Conservation (phyloP, 1,284 basidiomycete genomes). For the Moniliophthora roreri region DNA sequence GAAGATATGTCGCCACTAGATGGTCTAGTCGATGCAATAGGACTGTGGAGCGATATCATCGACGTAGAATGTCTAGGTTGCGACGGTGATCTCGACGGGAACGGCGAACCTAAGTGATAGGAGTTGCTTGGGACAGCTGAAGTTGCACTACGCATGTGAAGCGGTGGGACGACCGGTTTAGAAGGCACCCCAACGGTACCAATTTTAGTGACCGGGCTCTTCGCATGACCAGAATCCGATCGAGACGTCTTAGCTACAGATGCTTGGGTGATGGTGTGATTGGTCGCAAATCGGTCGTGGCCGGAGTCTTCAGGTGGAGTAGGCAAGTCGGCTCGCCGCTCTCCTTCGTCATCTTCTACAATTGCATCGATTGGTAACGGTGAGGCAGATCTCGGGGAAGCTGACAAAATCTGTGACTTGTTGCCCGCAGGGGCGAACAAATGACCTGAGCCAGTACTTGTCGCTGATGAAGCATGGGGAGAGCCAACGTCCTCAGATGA, state of each 20-base stretch:
- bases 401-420: not conserved
- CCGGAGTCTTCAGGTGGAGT: conserved; percentile 2
- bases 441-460: not conserved
- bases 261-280: not conserved
- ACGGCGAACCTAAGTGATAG: too few species aligned
- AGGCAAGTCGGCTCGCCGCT: conserved; percentile 10
- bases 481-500: not conserved
- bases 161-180: not conserved
- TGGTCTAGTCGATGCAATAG: too few species aligned
- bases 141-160: not conserved
- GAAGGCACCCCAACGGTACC: too few species aligned
- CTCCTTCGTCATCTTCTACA: conserved; percentile 21
- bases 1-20: too few species aligned
- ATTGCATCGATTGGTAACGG: conserved; percentile 15
- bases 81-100: too few species aligned
- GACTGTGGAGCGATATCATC: too few species aligned
- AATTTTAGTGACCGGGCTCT: too few species aligned
- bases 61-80: too few species aligned
- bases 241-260: not conserved
- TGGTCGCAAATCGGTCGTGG: not conserved
- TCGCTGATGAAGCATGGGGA: not conserved
- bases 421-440: too few species aligned
- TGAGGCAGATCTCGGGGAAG: not conserved
- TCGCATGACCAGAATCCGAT: too few species aligned
- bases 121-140: too few species aligned